These are phyloP conservation scores for Alternaria viburni DNA, from an alignment of 2,329 filamentous ascomycete species.

Conservation along the genomic window DNA sequence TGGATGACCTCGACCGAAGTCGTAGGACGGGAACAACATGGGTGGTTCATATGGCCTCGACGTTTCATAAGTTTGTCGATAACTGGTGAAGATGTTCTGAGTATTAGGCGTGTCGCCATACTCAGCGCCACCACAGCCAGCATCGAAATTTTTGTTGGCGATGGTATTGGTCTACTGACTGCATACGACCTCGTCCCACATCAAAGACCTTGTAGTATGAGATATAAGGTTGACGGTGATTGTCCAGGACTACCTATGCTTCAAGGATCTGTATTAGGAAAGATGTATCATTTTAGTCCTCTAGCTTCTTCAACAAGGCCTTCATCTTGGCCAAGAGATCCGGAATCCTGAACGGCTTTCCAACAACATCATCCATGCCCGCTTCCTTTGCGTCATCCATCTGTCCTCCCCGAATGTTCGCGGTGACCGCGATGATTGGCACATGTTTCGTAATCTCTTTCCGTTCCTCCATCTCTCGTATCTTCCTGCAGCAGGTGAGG, in stretches of 20 bases:
- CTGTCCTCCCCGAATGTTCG: constrained; percentile 46
- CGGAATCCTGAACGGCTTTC: constrained; percentile 44
- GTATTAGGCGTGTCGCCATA: background rate
- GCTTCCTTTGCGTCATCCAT: constrained; percentile 35
- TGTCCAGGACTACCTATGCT: background rate
- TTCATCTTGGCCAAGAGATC: constrained; percentile 40
- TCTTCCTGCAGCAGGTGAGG: constrained; percentile 39
- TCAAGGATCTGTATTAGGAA: background rate
- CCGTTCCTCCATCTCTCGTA: constrained; percentile 37
- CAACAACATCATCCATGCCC: constrained; percentile 47
- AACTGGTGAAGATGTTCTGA: background rate
- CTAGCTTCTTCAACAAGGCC: constrained; percentile 23
- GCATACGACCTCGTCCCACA: no score
- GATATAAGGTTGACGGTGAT: background rate
- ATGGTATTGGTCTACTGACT: background rate
- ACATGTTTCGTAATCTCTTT: constrained; percentile 34
- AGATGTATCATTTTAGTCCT: background rate
- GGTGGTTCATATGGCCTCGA: no score
- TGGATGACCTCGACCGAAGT: background rate
- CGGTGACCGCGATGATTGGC: constrained; percentile 46
- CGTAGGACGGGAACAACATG: background rate
- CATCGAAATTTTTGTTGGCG: no score
- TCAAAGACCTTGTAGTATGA: no score
- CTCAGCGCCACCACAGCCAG: background rate
- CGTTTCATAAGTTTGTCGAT: background rate